Percentiles rank a stretch among this genome's conserved stretches.
Conservation (phyloP, 2,329 filamentous ascomycete species). For the Penicillium sp. region DNA sequence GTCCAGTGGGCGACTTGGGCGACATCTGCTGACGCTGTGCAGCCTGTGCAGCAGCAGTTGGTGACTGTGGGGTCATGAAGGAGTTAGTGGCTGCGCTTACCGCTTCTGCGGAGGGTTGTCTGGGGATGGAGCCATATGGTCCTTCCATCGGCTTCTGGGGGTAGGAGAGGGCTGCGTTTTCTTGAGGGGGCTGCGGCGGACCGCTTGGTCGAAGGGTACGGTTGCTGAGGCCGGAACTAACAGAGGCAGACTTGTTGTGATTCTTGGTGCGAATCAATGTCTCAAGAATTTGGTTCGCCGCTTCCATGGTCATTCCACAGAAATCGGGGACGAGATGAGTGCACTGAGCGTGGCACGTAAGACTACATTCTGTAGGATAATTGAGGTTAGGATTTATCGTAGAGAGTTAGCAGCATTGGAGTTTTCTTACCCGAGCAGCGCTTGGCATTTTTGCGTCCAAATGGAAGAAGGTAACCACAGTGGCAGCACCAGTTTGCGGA, state of each 20-base stretch:
- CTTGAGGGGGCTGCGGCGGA: constrained; percentile 44
- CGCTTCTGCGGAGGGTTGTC: constrained; percentile 42
- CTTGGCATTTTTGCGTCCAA: constrained; percentile 92
- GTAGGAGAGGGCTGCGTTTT: constrained; percentile 40
- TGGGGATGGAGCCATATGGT: constrained; percentile 38
- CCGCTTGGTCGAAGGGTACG: constrained; percentile 64
- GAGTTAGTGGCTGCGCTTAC: constrained; percentile 45
- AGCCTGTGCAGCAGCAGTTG: constrained; percentile 24
- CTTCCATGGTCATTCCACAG: constrained; percentile 98
- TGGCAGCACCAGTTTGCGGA: constrained; percentile 99
- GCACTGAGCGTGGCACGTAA: constrained; percentile 88
- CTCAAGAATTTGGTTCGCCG: constrained; percentile 88
- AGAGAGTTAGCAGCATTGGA: constrained; percentile 1
- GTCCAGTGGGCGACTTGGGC: constrained; percentile 51
- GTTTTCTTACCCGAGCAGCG: constrained; percentile 73
- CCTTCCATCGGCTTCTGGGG: constrained; percentile 38
- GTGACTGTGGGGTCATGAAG: constrained; percentile 50
- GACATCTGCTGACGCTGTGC: constrained; percentile 47
- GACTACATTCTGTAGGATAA: constrained; percentile 69
- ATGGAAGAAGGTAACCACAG: constrained; percentile 91
- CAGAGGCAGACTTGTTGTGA: constrained; percentile 59
- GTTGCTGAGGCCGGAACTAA: constrained; percentile 59
- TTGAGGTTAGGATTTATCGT: constrained; percentile 9
- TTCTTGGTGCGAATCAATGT: constrained; percentile 80
- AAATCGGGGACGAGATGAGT: constrained; percentile 97